These are phyloP conservation scores for Mycena vitilis DNA, from an alignment of 768 basidiomycete species.

Conservation along the genomic window DNA sequence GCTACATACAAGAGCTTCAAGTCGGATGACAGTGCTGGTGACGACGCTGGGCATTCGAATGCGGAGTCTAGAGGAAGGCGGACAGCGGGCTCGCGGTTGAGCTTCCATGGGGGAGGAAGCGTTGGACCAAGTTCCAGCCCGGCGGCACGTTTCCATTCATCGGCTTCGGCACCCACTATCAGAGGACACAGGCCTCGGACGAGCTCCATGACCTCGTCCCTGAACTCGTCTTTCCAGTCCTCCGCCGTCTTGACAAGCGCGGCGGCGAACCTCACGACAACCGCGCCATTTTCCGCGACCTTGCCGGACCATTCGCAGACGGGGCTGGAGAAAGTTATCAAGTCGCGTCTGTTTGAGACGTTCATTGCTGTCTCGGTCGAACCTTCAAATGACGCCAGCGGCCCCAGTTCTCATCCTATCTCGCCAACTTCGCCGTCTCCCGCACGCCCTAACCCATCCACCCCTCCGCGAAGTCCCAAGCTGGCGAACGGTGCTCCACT, in stretches of 20 bases:
- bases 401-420: slow-evolving; percentile 20
- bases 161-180: slow-evolving; percentile 44
- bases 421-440: slow-evolving; percentile 25
- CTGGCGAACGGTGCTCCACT: slow-evolving; percentile 25
- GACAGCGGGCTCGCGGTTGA: slow-evolving; percentile 59
- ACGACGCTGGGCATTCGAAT: slow-evolving; percentile 40
- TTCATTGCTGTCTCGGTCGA: slow-evolving; percentile 71
- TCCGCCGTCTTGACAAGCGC: slow-evolving; percentile 32
- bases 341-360: slow-evolving; percentile 81
- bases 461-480: slow-evolving; percentile 37
- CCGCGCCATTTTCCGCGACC: slow-evolving; percentile 46
- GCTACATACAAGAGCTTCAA: slow-evolving; percentile 59
- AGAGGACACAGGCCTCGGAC: slow-evolving; percentile 61
- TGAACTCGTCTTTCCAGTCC: slow-evolving; percentile 42
- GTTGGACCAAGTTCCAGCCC: slow-evolving; percentile 32
- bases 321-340: slow-evolving; percentile 75
- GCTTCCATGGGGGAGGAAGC: slow-evolving; percentile 44
- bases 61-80: slow-evolving; percentile 53
- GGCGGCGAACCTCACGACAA: slow-evolving; percentile 34
- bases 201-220: slow-evolving; percentile 64
- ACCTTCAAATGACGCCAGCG: slow-evolving; percentile 13
- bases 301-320: slow-evolving; percentile 74
- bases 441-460: slow-evolving; percentile 26
- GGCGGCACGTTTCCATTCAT: slow-evolving; percentile 22
- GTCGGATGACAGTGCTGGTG: slow-evolving; percentile 57